Evolutionary conservation across 169 alveolate species (phyloP).

Genomic region (Plasmodium gallinaceum): DNA sequence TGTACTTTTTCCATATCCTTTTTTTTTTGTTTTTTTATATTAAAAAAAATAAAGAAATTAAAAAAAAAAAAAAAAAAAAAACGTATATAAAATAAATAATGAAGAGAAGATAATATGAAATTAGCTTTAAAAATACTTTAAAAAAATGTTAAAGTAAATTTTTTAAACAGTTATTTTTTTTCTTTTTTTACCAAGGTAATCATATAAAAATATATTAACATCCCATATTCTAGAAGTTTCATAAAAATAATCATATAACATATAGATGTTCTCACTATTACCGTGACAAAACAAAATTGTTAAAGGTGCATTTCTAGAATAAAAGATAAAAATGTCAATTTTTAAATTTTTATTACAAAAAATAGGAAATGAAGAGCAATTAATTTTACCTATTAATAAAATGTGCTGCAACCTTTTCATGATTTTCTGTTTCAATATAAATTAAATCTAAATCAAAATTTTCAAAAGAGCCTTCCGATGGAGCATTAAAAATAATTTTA

Average conservation of each 20-base stretch:
- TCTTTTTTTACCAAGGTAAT: slow-evolving; percentile 60
- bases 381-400: slow-evolving; percentile 54
- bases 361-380: not conserved
- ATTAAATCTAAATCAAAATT: slow-evolving; percentile 64
- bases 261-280: slow-evolving; percentile 71
- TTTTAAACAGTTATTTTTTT: not conserved
- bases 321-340: slow-evolving; percentile 6
- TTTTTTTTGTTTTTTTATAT: slow-evolving; percentile 32
- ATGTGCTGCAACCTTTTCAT: slow-evolving; percentile 67
- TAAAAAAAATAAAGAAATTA: not conserved
- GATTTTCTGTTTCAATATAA: slow-evolving; percentile 56
- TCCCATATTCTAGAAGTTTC: slow-evolving; percentile 70
- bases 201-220: slow-evolving; percentile 64
- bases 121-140: not conserved
- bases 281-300: slow-evolving; percentile 74
- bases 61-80: slow-evolving; percentile 15
- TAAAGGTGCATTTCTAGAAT: slow-evolving; percentile 52
- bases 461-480: slow-evolving; percentile 54
- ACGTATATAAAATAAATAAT: not conserved
- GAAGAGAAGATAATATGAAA: not conserved
- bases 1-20: slow-evolving; percentile 77
- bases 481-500: slow-evolving; percentile 60
- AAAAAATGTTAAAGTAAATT: not conserved
- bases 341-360: slow-evolving; percentile 9
- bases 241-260: slow-evolving; percentile 69